phyloP scores from a whole-genome alignment of 2,329 filamentous ascomycete genomes.

The Penicillium frequentans region DNA sequence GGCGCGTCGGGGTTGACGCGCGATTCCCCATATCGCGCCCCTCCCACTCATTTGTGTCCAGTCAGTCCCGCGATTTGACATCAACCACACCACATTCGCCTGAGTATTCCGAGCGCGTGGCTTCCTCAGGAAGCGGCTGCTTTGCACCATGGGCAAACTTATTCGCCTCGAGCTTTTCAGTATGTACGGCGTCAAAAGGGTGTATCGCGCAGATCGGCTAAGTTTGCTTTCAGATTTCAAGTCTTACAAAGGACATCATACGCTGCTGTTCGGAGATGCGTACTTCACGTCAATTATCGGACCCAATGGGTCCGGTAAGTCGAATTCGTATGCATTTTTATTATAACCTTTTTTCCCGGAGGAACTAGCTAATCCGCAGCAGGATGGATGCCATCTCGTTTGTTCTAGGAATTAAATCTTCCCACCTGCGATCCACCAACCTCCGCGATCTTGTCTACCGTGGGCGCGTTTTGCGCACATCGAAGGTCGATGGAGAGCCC shows the following conservation, averaged over 20 bases:
- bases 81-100: not conserved
- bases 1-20: conserved; percentile 27
- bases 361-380: conserved; percentile 24
- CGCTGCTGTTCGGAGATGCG: conserved; percentile 90
- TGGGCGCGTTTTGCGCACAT: conserved; percentile 86
- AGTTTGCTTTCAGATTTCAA: conserved; percentile 76
- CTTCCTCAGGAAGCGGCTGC: conserved; percentile 27
- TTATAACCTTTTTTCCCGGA: too few relatives aligned
- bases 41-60: conserved; percentile 13
- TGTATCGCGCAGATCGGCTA: conserved; percentile 17
- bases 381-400: conserved; percentile 99
- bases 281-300: conserved; percentile 99
- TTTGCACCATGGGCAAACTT: conserved; percentile 83
- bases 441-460: conserved; percentile 95
- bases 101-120: conserved; percentile 15
- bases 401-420: conserved; percentile 96
- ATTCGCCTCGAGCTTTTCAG: conserved; percentile 92
- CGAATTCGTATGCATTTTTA: conserved; percentile 74
- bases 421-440: conserved; percentile 91
- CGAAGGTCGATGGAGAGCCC: conserved; percentile 79
- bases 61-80: conserved; percentile 15
- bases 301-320: conserved; percentile 99
- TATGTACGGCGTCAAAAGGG: conserved; percentile 47
- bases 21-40: conserved; percentile 25
- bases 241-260: conserved; percentile 97